Percentiles rank a stretch among this genome's conserved stretches.
Evolutionary conservation across 2,329 filamentous ascomycete species (phyloP).

Genomic region (Colletotrichum truncatum): DNA sequence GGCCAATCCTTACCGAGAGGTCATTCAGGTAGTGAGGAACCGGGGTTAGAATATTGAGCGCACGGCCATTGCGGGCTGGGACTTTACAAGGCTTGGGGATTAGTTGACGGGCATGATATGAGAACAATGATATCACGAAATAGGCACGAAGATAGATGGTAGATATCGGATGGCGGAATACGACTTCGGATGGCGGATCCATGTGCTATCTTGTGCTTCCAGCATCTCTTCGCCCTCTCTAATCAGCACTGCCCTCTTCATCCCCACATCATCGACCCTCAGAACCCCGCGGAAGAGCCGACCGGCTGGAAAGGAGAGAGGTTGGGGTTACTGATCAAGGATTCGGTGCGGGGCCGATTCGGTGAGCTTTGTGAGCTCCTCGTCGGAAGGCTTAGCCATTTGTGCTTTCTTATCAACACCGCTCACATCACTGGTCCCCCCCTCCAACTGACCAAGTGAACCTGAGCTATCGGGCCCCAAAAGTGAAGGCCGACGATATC

Average conservation of each 20-base stretch:
- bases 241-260: conserved; percentile 1
- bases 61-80: background rate
- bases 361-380: background rate
- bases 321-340: background rate
- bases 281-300: background rate
- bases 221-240: background rate
- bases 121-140: background rate
- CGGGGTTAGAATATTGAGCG: background rate
- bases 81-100: too few relatives aligned
- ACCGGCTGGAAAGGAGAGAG: background rate
- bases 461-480: background rate
- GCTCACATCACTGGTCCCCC: background rate
- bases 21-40: too few relatives aligned
- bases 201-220: background rate
- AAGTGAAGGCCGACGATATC: conserved; percentile 24
- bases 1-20: background rate
- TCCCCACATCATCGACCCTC: background rate
- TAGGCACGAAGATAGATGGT: background rate
- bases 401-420: background rate
- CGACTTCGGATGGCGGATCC: conserved; percentile 1
- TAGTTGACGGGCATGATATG: background rate
- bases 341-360: background rate
- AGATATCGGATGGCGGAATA: conserved; percentile 23
- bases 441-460: background rate
- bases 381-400: background rate